A percentile compares a stretch with the other conserved stretches of the same genome.
phyloP scores from a whole-genome alignment of 768 basidiomycete species.

The Tulasnella calospora region DNA sequence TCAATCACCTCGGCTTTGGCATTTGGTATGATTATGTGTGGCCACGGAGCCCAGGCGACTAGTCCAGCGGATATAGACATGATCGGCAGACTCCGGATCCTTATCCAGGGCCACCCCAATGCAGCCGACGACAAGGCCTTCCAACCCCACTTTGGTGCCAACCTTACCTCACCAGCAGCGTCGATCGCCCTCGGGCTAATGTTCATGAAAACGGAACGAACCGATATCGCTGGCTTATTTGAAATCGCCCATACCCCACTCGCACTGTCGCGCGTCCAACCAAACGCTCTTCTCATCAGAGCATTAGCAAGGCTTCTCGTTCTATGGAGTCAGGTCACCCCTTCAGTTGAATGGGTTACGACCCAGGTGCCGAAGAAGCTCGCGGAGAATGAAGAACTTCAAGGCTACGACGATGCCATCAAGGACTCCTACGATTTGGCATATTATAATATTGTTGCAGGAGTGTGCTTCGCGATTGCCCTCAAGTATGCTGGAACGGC shows the following conservation, averaged over 20 bases:
- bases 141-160: conserved; percentile 66
- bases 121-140: conserved; percentile 36
- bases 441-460: conserved; percentile 86
- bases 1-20: conserved; percentile 82
- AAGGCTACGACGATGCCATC: conserved; percentile 33
- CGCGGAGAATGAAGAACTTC: conserved; percentile 36
- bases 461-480: conserved; percentile 85
- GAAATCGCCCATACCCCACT: conserved; percentile 75
- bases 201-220: conserved; percentile 80
- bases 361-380: conserved; percentile 61
- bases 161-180: conserved; percentile 87
- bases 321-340: conserved; percentile 74
- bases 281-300: conserved; percentile 78
- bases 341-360: conserved; percentile 68
- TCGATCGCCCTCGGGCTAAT: conserved; percentile 86
- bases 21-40: conserved; percentile 96
- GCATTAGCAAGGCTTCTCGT: conserved; percentile 73
- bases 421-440: conserved; percentile 80
- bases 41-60: conserved; percentile 58
- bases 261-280: conserved; percentile 78
- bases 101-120: conserved; percentile 67
- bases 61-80: conserved; percentile 72
- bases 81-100: conserved; percentile 60
- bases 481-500: conserved; percentile 94
- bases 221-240: conserved; percentile 81